A percentile compares a stretch with the other conserved stretches of the same genome.
Conservation (phyloP, 169 alveolate species). For the Plasmodium gallinaceum region DNA sequence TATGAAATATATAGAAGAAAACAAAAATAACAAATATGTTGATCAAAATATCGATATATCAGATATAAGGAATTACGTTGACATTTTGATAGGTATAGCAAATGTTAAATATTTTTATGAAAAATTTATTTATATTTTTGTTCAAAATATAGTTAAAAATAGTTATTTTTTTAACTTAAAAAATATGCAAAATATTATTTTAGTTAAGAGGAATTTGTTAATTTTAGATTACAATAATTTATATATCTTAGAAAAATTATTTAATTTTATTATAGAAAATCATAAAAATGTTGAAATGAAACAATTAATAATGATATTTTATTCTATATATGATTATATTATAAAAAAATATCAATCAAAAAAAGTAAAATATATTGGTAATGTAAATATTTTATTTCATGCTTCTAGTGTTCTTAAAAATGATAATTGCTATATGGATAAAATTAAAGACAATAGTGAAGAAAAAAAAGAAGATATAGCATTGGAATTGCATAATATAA, state of each 20-base stretch:
- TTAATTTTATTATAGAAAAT: constrained; percentile 11
- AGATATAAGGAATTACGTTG: constrained; percentile 49
- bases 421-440: background rate
- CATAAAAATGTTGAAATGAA: constrained; percentile 17
- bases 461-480: background rate
- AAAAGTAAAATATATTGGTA: constrained; percentile 16
- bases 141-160: constrained; percentile 13
- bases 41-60: too few species aligned
- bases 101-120: constrained; percentile 44
- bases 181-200: constrained; percentile 38
- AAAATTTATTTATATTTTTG: constrained; percentile 30
- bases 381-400: background rate
- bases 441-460: background rate
- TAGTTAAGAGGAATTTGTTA: constrained; percentile 30
- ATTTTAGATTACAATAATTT: constrained; percentile 18
- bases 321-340: constrained; percentile 35
- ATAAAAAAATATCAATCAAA: background rate
- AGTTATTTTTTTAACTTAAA: constrained; percentile 12
- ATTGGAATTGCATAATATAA: background rate
- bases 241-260: background rate
- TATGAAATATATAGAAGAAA: background rate
- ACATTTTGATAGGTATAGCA: constrained; percentile 36
- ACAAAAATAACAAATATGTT: background rate
- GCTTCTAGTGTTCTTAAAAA: background rate
- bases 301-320: constrained; percentile 55